Evolutionary conservation across 345 rosid genomes (phyloP).

Genomic region (Citrus medica): DNA sequence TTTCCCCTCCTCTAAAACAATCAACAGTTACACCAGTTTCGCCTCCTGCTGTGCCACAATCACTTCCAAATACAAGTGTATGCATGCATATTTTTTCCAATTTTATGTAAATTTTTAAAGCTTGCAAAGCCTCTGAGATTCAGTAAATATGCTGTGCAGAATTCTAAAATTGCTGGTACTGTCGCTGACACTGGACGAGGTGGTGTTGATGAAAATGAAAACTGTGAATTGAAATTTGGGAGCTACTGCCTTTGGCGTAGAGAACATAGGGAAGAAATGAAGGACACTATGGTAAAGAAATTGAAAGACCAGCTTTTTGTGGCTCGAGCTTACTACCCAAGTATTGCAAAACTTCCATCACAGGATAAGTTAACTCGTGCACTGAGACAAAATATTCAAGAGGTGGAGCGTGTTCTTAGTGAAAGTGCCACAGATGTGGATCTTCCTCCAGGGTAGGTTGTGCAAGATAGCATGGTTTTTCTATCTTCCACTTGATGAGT

Average conservation of each 20-base stretch:
- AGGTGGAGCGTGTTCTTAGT: constrained; percentile 82
- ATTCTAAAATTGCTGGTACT: constrained; percentile 18
- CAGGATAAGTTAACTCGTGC: constrained; percentile 71
- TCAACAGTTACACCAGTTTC: constrained; percentile 31
- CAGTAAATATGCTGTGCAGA: constrained; percentile 37
- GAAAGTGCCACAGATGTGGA: constrained; percentile 81
- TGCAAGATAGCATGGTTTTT: constrained; percentile 1
- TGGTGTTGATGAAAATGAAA: constrained; percentile 38
- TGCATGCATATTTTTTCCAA: constrained; percentile 15
- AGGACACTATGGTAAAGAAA: constrained; percentile 77
- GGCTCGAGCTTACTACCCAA: constrained; percentile 95
- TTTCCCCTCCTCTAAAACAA: constrained; percentile 1
- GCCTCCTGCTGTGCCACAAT: constrained; percentile 20
- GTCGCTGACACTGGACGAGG: constrained; percentile 19
- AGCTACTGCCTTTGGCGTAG: constrained; percentile 94
- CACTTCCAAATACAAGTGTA: constrained; percentile 35
- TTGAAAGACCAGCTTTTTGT: constrained; percentile 89
- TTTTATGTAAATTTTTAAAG: background rate
- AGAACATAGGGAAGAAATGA: constrained; percentile 78
- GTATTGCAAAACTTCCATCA: constrained; percentile 81
- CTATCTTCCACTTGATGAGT: constrained; percentile 4
- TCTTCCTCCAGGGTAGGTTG: constrained; percentile 82
- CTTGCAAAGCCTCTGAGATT: constrained; percentile 10
- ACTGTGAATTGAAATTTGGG: constrained; percentile 78
- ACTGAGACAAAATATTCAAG: constrained; percentile 89